phyloP scores from a whole-genome alignment of 768 basidiomycete genomes.

The Pulveroboletus sp. region DNA sequence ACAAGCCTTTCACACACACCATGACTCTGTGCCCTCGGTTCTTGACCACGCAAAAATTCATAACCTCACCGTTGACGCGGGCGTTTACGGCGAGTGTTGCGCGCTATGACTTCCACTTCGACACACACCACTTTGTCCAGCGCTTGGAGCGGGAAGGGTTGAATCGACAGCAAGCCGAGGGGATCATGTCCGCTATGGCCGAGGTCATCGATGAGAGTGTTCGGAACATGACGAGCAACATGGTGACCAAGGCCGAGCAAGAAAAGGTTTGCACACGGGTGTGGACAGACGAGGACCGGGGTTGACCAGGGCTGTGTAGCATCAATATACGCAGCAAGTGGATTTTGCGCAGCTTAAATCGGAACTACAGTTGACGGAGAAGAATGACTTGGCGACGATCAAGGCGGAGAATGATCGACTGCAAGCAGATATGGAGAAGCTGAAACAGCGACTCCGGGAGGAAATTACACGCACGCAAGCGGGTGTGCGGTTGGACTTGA shows the following conservation, averaged over 20 bases:
- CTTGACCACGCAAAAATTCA: neutral
- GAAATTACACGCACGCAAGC: conserved; percentile 91
- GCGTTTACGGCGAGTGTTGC: conserved; percentile 30
- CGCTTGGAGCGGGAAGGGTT: conserved; percentile 87
- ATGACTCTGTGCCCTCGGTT: conserved; percentile 18
- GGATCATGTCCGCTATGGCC: conserved; percentile 95
- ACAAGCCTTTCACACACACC: conserved; percentile 19
- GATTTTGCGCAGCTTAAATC: conserved; percentile 97
- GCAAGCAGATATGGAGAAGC: conserved; percentile 85
- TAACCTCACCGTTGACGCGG: conserved; percentile 3
- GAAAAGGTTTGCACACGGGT: conserved; percentile 70
- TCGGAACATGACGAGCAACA: conserved; percentile 90
- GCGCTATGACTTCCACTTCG: conserved; percentile 73
- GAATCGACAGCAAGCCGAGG: conserved; percentile 89
- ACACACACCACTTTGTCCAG: conserved; percentile 93
- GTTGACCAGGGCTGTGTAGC: conserved; percentile 40
- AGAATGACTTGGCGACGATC: conserved; percentile 93
- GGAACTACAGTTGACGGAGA: conserved; percentile 93
- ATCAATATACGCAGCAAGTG: conserved; percentile 93
- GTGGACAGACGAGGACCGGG: neutral
- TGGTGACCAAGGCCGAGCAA: conserved; percentile 95
- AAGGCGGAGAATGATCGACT: conserved; percentile 97
- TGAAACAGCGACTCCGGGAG: conserved; percentile 90
- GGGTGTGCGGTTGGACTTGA: conserved; percentile 91
- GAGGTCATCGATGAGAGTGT: conserved; percentile 98